A percentile compares a stretch with the other conserved stretches of the same genome.
phyloP scores from a whole-genome alignment of 2,329 filamentous ascomycete species.

The Fusarium newnesense region DNA sequence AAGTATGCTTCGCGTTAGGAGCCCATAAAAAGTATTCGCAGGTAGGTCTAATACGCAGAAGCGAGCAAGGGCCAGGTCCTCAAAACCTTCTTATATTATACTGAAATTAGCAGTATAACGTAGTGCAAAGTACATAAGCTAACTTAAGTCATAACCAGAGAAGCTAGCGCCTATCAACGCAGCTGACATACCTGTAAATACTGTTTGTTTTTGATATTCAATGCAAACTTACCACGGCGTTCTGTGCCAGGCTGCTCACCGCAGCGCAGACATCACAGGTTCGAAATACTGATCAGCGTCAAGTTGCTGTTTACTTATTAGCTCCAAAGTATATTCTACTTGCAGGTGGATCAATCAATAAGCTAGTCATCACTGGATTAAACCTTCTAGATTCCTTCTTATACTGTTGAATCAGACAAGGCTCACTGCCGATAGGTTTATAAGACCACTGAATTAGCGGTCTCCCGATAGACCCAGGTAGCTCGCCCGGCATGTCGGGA shows the following conservation, averaged over 20 bases:
- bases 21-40: too few relatives aligned
- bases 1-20: background rate
- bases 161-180: rapidly evolving
- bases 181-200: background rate
- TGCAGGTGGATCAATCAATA: background rate
- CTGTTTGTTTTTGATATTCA: background rate
- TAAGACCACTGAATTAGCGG: too few relatives aligned
- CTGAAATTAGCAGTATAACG: too few relatives aligned
- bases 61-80: too few relatives aligned
- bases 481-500: background rate
- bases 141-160: background rate
- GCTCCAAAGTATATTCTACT: background rate
- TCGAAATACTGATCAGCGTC: background rate
- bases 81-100: too few relatives aligned
- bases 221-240: rapidly evolving
- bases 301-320: background rate
- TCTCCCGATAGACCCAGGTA: background rate
- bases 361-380: background rate
- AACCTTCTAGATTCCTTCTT: background rate
- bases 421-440: background rate
- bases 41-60: too few relatives aligned
- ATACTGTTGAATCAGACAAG: background rate
- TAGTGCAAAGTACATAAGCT: background rate
- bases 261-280: background rate
- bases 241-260: background rate